Evolutionary conservation across 371 early-diverging fungal genomes (phyloP).

Genomic region (Smittium mucronatum): DNA sequence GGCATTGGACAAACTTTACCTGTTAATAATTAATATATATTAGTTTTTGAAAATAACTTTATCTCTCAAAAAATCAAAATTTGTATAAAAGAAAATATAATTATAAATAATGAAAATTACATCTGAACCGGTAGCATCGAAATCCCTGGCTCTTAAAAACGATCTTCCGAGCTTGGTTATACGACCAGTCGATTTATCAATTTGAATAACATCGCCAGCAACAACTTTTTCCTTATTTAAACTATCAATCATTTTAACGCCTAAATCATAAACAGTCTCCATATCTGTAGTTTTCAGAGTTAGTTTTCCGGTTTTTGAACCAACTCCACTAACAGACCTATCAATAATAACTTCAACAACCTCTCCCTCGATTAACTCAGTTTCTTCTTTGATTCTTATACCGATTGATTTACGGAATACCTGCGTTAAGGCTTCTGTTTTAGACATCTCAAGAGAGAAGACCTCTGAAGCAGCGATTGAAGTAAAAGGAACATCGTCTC

Average conservation of each 20-base stretch:
- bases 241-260: conserved; percentile 95
- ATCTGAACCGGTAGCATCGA: conserved; percentile 92
- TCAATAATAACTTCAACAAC: conserved; percentile 97
- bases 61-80: background rate
- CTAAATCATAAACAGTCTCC: conserved; percentile 98
- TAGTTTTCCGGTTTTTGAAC: conserved; percentile 89
- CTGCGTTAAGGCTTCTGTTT: conserved; percentile 97
- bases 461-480: conserved; percentile 94
- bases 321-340: conserved; percentile 73
- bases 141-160: conserved; percentile 85
- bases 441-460: conserved; percentile 94
- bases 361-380: conserved; percentile 97
- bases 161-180: conserved; percentile 95
- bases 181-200: conserved; percentile 97
- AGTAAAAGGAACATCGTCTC: conserved; percentile 91
- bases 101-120: no score
- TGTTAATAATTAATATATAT: conserved; percentile 15
- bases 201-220: conserved; percentile 95
- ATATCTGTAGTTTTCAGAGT: conserved; percentile 98
- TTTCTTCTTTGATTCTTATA: conserved; percentile 95
- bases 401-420: conserved; percentile 95
- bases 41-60: background rate
- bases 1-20: conserved; percentile 95
- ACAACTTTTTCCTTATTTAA: conserved; percentile 94
- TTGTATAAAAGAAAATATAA: no score